Base-by-base conservation (phyloP, 371 early-diverging fungal species). In the Dinochytrium kinnereticum region DNA sequence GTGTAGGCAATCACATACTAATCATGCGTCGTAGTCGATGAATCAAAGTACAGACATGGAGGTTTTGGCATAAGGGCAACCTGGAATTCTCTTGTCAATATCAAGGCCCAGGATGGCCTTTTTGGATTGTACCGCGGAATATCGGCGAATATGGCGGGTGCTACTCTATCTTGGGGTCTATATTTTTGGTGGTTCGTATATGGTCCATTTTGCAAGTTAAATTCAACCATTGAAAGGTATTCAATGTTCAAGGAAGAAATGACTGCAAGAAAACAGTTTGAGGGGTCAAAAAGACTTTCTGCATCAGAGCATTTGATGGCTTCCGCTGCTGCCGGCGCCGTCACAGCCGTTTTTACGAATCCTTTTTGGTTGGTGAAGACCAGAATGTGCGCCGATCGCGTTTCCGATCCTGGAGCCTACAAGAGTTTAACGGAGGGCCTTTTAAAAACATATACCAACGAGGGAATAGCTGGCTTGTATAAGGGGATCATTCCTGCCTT, bases 291-390 rank as follows among this genome's bases (percentile, higher is more conserved):
- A 34, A 75, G 74, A 26, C 73, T 90, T 28, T 79, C 82, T 19
- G 79, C 90, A 0, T 64, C 69, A 24, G 93, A 96, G 77, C 94
- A 96, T 76, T 82, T 98, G 79, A 26, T 86, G 5, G 95, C 97
- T 2, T 93, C 95, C 1, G 92, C 93, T 0, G 82, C 83, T 74
- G 93, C 92, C 65, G 93, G 96, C 7, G 92, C 92, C 0, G 76
- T 93, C 31, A 95, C 96, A 0, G 91, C 92, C 5, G 70, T 93
- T 2, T 88, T 91, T 71, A 92, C 96, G 0, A 97, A 97, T 78
- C 98, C 98, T 0, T 81, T 97, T 59, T 97, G 96, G 96, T 93
- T 98, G 3, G 89, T 96, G 71, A 98, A 98, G 79, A 96, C 96
- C 0, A 87, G 98, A 19, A 95, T 98, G 92, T 95, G 94, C 78